Base-by-base conservation (phyloP, 2,329 filamentous ascomycete species). In the Neonectria sp. region DNA sequence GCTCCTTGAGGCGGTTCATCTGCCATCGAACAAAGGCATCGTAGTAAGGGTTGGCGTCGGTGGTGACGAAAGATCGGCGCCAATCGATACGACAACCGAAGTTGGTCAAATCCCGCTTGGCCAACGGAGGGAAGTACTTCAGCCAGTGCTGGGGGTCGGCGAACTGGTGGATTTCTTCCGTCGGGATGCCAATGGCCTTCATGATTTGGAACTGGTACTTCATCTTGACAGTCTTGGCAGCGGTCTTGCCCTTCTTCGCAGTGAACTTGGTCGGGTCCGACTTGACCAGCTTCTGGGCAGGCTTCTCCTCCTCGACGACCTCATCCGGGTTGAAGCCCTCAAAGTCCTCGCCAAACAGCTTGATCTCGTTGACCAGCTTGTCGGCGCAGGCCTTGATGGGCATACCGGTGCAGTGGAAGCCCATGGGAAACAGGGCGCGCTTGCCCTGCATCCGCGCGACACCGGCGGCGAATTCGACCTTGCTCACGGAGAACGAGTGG, bases 191-290 rank as follows among this genome's bases (percentile, higher is more conserved):
- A 70, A 97, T 89, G 6, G 95, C 92, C 77, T 95, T 85, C 95
- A 97, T 97, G 75, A 97, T 97, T 84, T 97, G 94, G 83, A 96
- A 96, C 77, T 96, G 93, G 82, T 98, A 98, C 84, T 98, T 98
- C 82, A 94, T 90, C 84, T 97, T 96, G 76, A 95, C 91, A 0
- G 93, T 91, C 86, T 98, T 98, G 35, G 94, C 92, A 11, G 91
- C 91, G 48, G 93, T 94, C 85, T 99, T 98, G 82, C 93, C 92
- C 87, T 97, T 97, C 82, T 95, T 97, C 60, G 93, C 93, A 49
- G 89, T 91, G 83, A 98, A 98, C 82, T 98, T 98, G 74, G 93
- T 94, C 60, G 94, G 84, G 78, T 99, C 95, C 75, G 93, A 92
- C 82, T 94, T 94, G 69, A 87, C 88, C 70, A 91, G 87, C 60